These are phyloP conservation scores for Ophiostoma ips DNA, from an alignment of 2,329 filamentous ascomycete species.

Conservation along the genomic window DNA sequence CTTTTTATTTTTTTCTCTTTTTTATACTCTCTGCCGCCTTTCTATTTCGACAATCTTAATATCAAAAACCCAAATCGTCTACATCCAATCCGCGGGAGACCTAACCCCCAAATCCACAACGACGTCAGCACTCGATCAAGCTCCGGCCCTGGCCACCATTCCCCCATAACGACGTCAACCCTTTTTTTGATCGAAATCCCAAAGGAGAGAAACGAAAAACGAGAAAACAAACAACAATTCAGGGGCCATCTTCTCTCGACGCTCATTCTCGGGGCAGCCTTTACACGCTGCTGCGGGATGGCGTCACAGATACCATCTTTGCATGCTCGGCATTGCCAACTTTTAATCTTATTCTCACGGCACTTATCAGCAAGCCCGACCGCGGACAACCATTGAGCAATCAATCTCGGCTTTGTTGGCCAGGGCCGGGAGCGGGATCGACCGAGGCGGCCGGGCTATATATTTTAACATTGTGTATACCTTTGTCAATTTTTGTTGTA, in stretches of 20 bases:
- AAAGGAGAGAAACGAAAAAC: not conserved
- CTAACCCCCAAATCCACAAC: too few relatives aligned
- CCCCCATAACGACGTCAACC: not conserved
- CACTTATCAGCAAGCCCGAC: not conserved
- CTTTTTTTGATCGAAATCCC: not conserved
- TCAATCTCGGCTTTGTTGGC: not conserved
- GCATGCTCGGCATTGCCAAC: not conserved
- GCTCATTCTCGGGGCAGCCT: not conserved
- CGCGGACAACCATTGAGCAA: not conserved
- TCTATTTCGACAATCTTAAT: not conserved
- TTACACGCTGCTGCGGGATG: not conserved
- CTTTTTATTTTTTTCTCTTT: not conserved
- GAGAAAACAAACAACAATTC: not conserved
- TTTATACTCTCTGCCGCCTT: not conserved
- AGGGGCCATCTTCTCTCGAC: not conserved
- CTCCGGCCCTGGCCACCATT: too few relatives aligned
- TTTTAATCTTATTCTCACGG: not conserved
- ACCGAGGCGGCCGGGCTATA: conserved; percentile 4
- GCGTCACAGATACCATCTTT: not conserved
- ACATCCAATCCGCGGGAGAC: not conserved
- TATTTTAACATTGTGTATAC: conserved; percentile 8
- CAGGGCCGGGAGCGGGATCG: conserved; percentile 4
- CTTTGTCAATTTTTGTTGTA: conserved; percentile 7
- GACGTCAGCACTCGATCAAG: too few relatives aligned
- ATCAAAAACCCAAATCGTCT: too few relatives aligned